These are phyloP conservation scores for Aspergillus sp. DNA, from an alignment of 2,329 filamentous ascomycete genomes.

Conservation along the genomic window DNA sequence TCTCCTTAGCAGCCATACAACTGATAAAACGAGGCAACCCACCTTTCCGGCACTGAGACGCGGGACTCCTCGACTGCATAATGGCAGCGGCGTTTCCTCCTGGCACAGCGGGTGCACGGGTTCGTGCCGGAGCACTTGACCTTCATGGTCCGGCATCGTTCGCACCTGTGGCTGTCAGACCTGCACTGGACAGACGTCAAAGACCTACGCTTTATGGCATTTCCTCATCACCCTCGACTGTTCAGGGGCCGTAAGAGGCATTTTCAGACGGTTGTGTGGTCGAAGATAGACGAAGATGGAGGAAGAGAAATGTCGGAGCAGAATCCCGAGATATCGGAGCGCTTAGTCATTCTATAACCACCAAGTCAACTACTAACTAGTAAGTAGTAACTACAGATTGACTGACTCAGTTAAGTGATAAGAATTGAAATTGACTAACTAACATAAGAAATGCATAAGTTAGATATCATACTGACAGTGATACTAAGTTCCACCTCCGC, in stretches of 20 bases:
- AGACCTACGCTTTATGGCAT: not conserved
- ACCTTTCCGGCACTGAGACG: slow-evolving; percentile 27
- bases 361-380: too few relatives aligned
- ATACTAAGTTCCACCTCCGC: too few relatives aligned
- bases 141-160: slow-evolving; percentile 30
- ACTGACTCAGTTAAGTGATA: too few relatives aligned
- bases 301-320: not conserved
- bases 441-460: too few relatives aligned
- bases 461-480: too few relatives aligned
- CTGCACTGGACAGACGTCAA: not conserved
- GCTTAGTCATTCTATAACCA: not conserved
- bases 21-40: not conserved
- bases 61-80: slow-evolving; percentile 24
- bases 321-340: not conserved
- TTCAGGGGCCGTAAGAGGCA: not conserved
- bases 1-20: not conserved
- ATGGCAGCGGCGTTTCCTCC: slow-evolving; percentile 20
- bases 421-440: too few relatives aligned
- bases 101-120: slow-evolving; percentile 28
- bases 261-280: not conserved
- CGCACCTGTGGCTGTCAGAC: slow-evolving; percentile 16
- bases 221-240: not conserved
- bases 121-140: slow-evolving; percentile 29
- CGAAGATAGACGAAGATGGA: not conserved
- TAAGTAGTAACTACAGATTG: too few relatives aligned